A percentile compares a stretch with the other conserved stretches of the same genome.
These are phyloP conservation scores for Monotropa hypopitys DNA, from an alignment of 179 eudicot genomes.

Conservation along the genomic window DNA sequence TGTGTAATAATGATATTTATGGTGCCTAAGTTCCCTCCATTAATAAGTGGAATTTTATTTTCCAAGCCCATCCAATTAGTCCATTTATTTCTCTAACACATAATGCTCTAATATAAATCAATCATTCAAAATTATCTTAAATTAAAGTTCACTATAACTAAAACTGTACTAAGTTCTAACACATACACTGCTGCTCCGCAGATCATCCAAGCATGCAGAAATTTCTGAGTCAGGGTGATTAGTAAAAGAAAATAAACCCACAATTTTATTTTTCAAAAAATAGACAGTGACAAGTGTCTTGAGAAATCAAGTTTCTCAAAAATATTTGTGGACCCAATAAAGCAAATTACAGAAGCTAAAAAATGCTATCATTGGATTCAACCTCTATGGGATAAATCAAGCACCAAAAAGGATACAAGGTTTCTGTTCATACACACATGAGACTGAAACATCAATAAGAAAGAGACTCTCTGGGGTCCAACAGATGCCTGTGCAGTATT, in stretches of 20 bases:
- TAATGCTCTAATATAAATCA: too few relatives aligned
- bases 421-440: slow-evolving; percentile 1
- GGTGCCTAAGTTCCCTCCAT: too few relatives aligned
- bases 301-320: not conserved
- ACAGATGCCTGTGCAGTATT: not conserved
- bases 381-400: not conserved
- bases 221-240: not conserved
- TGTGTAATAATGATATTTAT: too few relatives aligned
- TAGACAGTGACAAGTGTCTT: not conserved
- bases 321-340: not conserved
- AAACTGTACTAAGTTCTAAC: too few relatives aligned
- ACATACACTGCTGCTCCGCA: not conserved
- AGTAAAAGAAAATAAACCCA: not conserved
- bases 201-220: not conserved
- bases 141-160: too few relatives aligned
- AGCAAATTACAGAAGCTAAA: slow-evolving; percentile 3
- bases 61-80: too few relatives aligned
- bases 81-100: too few relatives aligned
- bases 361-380: not conserved
- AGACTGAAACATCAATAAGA: not conserved
- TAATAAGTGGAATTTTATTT: too few relatives aligned
- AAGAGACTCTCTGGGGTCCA: slow-evolving; percentile 1
- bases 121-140: too few relatives aligned
- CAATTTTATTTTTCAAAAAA: not conserved
- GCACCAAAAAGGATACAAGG: slow-evolving; percentile 6